Evolutionary conservation across 805 yeast species (phyloP).

Genomic region (Saccharomycopsis olivae): DNA sequence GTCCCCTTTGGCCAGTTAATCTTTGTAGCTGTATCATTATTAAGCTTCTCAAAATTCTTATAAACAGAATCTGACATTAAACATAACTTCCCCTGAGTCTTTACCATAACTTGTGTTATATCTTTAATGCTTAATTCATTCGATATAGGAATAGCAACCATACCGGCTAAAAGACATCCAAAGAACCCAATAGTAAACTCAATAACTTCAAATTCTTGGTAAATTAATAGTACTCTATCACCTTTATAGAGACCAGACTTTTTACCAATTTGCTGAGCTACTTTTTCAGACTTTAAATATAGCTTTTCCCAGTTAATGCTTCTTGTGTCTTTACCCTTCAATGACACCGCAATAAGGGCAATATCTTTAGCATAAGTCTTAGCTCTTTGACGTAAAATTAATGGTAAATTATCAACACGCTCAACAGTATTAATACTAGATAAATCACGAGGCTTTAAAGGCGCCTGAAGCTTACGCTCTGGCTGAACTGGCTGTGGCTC

Average conservation of each 20-base stretch:
- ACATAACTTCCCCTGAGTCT: slow-evolving; percentile 68
- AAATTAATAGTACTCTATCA: slow-evolving; percentile 76
- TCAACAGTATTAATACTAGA: slow-evolving; percentile 27
- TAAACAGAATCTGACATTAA: slow-evolving; percentile 72
- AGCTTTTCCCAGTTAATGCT: slow-evolving; percentile 86
- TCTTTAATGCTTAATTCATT: slow-evolving; percentile 61
- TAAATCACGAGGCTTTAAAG: slow-evolving; percentile 52
- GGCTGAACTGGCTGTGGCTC: not conserved
- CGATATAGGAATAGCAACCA: slow-evolving; percentile 88
- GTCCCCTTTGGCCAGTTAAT: slow-evolving; percentile 68
- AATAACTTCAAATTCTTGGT: slow-evolving; percentile 71
- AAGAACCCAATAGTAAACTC: slow-evolving; percentile 80
- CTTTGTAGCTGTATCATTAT: slow-evolving; percentile 32
- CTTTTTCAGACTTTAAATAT: slow-evolving; percentile 70
- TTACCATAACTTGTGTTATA: slow-evolving; percentile 56
- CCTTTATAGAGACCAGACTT: slow-evolving; percentile 59
- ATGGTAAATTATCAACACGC: slow-evolving; percentile 53
- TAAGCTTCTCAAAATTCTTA: slow-evolving; percentile 60
- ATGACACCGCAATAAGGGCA: slow-evolving; percentile 65
- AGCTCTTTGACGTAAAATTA: slow-evolving; percentile 66
- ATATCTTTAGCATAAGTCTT: slow-evolving; percentile 50
- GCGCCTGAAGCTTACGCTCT: slow-evolving; percentile 34
- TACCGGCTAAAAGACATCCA: slow-evolving; percentile 89
- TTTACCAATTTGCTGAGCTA: slow-evolving; percentile 74
- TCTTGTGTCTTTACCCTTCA: slow-evolving; percentile 68